Evolutionary conservation across 371 early-diverging fungal species (phyloP).

Genomic region (Basidiobolus meristosporus): DNA sequence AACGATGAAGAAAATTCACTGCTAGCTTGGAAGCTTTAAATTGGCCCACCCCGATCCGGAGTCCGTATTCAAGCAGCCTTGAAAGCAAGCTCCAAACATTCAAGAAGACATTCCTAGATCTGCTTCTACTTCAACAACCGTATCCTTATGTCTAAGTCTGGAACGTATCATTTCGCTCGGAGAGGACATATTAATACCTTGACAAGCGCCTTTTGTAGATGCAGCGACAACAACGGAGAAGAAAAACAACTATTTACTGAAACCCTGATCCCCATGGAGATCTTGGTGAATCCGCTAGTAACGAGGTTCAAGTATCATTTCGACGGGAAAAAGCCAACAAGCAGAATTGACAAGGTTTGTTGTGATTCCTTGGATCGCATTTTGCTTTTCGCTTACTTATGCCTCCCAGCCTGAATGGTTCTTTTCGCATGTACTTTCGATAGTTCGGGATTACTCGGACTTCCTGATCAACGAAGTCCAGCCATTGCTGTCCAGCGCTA

Average conservation of each 20-base stretch:
- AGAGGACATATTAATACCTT: neutral
- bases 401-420: constrained; percentile 61
- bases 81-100: constrained; percentile 4
- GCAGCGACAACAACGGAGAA: constrained; percentile 4
- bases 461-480: constrained; percentile 34
- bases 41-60: neutral
- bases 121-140: constrained; percentile 19
- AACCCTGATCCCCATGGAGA: constrained; percentile 18
- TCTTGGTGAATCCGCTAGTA: constrained; percentile 38
- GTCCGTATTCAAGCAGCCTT: neutral
- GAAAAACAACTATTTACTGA: constrained; percentile 3
- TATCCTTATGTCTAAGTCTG: constrained; percentile 5
- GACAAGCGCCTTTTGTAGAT: constrained; percentile 2
- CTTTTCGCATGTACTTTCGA: constrained; percentile 40
- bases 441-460: constrained; percentile 30
- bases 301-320: constrained; percentile 64
- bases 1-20: neutral
- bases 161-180: neutral
- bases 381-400: neutral
- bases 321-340: constrained; percentile 52
- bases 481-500: constrained; percentile 17
- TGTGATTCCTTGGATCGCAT: neutral
- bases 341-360: constrained; percentile 52
- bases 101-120: constrained; percentile 15
- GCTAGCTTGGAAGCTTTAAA: neutral